Evolutionary conservation across 148 eudicot genomes (phyloP), one percentile per base, ranked within the genome.

Genomic region (Mesembryanthemum crystallinum): DNA sequence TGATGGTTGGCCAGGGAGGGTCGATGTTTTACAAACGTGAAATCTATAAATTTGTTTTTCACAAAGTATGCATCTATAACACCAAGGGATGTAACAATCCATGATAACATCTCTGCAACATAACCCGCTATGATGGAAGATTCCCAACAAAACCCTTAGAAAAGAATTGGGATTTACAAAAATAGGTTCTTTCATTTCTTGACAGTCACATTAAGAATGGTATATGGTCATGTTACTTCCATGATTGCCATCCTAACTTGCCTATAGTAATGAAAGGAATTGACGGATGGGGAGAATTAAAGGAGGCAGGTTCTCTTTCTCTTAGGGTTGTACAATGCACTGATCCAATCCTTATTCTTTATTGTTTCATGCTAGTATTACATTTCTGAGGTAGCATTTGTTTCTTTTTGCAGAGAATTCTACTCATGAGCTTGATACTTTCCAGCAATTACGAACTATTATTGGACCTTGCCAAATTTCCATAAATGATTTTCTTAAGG

Each of bases 381-480:
- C 13, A 33, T 35, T 67, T 47, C 70, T 69, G 23, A 27, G 25
- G 37, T 1, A 30, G 24, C 37, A 25, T 43, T 47, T 47, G 35
- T 54, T 76, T 70, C 69, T 64, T 65, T 55, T 73, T 82, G 81
- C 97, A 95, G 99, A 90, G 66, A 82, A 77, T 60, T 86, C 84
- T 30, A 61, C 72, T 74, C 73, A 78, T 37, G 90, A 65, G 66
- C 83, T 68, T 77, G 88, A 84, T 49, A 76, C 33, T 68, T 73
- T 78, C 79, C 71, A 49, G 73, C 81, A 85, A 61, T 74, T 89
- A 69, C 87, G 77, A 80, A 88, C 77, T 73, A 86, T 86, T 43
- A 74, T 81, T 68, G 83, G 85, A 79, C 91, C 92, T 82, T 82
- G 92, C 80, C 82, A 89, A 67, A 71, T 85, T 77, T 84, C 84